Evolutionary conservation across 2,329 filamentous ascomycete species (phyloP).

Genomic region (Pezizomycotina sp.): DNA sequence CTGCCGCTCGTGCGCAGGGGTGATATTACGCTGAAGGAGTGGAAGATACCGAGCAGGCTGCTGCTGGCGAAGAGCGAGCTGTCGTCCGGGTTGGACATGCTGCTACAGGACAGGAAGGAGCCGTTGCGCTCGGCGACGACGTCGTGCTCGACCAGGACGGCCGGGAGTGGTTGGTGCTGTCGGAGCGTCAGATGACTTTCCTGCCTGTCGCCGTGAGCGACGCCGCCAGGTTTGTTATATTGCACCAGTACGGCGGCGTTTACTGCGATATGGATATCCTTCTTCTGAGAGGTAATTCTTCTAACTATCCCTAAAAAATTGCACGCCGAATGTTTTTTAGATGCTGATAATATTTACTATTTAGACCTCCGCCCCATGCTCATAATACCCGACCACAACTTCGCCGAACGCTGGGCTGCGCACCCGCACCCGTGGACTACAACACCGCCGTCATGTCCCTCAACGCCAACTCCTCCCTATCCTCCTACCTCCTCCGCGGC

Average conservation of each 20-base stretch:
- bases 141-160: slow-evolving; percentile 35
- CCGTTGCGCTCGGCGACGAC: slow-evolving; percentile 34
- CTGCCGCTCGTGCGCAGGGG: slow-evolving; percentile 38
- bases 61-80: slow-evolving; percentile 37
- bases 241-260: slow-evolving; percentile 38
- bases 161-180: slow-evolving; percentile 39
- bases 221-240: slow-evolving; percentile 39
- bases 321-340: background rate
- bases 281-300: slow-evolving; percentile 31
- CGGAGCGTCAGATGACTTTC: slow-evolving; percentile 41
- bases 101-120: slow-evolving; percentile 36
- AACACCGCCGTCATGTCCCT: slow-evolving; percentile 42
- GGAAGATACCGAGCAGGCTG: slow-evolving; percentile 39
- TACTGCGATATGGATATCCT: slow-evolving; percentile 43
- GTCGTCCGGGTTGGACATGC: too few relatives aligned
- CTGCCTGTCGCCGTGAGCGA: slow-evolving; percentile 42
- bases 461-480: slow-evolving; percentile 39
- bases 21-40: slow-evolving; percentile 37
- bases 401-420: slow-evolving; percentile 41
- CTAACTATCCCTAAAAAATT: background rate
- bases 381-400: slow-evolving; percentile 36
- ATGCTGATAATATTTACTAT: slow-evolving; percentile 2
- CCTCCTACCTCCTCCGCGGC: slow-evolving; percentile 39
- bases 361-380: slow-evolving; percentile 38
- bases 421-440: slow-evolving; percentile 38